Conservation (phyloP, 1,139 yeast species). For the Yamadazyma epiphylla region DNA sequence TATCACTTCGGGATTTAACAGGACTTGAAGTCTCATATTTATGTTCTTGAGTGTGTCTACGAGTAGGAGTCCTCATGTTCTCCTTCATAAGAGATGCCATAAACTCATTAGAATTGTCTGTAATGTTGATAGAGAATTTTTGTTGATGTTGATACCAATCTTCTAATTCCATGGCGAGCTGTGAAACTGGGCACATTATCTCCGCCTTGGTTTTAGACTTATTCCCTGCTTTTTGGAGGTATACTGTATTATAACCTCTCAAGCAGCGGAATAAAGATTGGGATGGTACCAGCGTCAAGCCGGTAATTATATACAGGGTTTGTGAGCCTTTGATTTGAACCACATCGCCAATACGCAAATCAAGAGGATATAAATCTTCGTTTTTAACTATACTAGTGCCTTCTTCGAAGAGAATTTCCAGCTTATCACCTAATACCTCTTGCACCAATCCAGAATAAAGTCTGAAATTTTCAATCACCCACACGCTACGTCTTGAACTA, state of each 20-base stretch:
- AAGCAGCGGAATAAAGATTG: constrained; percentile 40
- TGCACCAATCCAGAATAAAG: constrained; percentile 30
- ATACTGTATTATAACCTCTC: constrained; percentile 54
- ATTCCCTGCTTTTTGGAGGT: constrained; percentile 16
- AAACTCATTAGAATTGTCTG: constrained; percentile 4
- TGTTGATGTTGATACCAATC: constrained; percentile 44
- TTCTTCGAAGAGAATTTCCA: constrained; percentile 32
- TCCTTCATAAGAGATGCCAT: constrained; percentile 7
- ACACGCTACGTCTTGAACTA: constrained; percentile 22
- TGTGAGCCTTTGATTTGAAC: constrained; percentile 14
- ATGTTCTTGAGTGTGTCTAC: constrained; percentile 13
- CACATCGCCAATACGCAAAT: constrained; percentile 34
- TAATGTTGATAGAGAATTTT: constrained; percentile 10
- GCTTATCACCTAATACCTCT: constrained; percentile 17
- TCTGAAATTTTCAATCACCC: constrained; percentile 36
- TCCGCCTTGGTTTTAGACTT: constrained; percentile 9
- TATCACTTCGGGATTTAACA: constrained; percentile 3
- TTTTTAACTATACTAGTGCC: constrained; percentile 26
- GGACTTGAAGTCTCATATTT: constrained; percentile 2
- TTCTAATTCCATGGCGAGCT: constrained; percentile 32
- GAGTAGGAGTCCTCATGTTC: constrained; percentile 12
- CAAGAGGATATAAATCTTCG: constrained; percentile 27
- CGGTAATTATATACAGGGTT: constrained; percentile 36
- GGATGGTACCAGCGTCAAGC: constrained; percentile 25
- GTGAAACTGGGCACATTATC: constrained; percentile 13